phyloP scores from a whole-genome alignment of 2,329 filamentous ascomycete species.

The Nannizziopsis arthrosporioides region DNA sequence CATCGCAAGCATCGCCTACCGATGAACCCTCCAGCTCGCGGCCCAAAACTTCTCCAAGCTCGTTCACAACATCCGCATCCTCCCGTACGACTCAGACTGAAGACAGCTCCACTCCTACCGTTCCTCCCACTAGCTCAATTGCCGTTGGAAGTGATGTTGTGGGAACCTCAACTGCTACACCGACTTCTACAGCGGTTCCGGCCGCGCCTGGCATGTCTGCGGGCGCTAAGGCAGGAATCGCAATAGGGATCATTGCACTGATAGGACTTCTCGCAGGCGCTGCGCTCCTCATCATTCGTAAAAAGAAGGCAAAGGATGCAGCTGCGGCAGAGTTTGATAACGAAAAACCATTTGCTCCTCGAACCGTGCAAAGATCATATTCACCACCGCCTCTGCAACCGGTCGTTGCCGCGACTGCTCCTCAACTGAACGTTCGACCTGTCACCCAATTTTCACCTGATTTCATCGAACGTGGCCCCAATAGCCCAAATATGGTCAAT shows the following conservation, averaged over 20 bases:
- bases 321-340: conserved; percentile 43
- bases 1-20: not conserved
- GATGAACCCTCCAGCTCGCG: conserved; percentile 5
- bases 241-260: conserved; percentile 64
- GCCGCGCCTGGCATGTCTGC: conserved; percentile 28
- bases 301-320: conserved; percentile 51
- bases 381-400: conserved; percentile 21
- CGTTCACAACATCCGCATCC: not conserved
- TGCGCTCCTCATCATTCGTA: conserved; percentile 61
- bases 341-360: conserved; percentile 46
- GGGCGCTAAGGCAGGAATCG: conserved; percentile 64
- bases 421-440: conserved; percentile 73
- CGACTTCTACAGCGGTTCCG: conserved; percentile 19
- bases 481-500: conserved; percentile 12
- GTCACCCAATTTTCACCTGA: conserved; percentile 72
- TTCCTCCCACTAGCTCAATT: no score
- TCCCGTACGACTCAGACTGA: no score
- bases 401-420: conserved; percentile 43
- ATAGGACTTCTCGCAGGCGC: conserved; percentile 55
- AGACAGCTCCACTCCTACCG: no score
- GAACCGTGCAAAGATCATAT: not conserved
- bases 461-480: conserved; percentile 36
- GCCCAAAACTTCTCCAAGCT: not conserved
- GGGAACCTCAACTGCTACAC: conserved; percentile 7
- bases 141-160: conserved; percentile 10